These are phyloP conservation scores for Ramaria rubella DNA, from an alignment of 768 basidiomycete genomes.

Conservation along the genomic window DNA sequence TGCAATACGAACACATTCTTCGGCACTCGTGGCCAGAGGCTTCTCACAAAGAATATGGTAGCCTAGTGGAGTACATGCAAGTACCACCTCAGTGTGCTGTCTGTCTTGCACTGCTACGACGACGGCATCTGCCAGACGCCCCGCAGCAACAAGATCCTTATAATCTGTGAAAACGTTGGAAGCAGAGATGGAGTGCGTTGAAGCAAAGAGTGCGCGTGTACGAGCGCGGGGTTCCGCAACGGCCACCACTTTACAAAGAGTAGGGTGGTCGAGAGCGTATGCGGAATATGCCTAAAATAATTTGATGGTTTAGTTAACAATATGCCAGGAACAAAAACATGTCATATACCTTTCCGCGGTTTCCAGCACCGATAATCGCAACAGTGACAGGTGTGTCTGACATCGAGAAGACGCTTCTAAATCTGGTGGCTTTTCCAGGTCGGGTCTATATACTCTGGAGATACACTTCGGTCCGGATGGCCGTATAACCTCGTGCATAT, in stretches of 20 bases:
- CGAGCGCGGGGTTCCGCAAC: slow-evolving; percentile 77
- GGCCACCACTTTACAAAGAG: slow-evolving; percentile 68
- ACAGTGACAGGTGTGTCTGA: slow-evolving; percentile 48
- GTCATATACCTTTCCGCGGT: slow-evolving; percentile 59
- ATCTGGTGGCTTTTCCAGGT: neutral
- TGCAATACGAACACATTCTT: slow-evolving; percentile 73
- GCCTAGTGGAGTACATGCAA: slow-evolving; percentile 71
- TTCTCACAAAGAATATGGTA: slow-evolving; percentile 92
- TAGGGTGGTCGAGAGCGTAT: slow-evolving; percentile 56
- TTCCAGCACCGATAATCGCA: slow-evolving; percentile 77
- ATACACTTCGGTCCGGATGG: no score
- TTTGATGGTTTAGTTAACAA: neutral
- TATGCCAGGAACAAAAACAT: neutral
- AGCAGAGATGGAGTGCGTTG: slow-evolving; percentile 51
- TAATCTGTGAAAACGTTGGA: slow-evolving; percentile 66
- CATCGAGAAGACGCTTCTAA: neutral
- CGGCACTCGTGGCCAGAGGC: slow-evolving; percentile 74
- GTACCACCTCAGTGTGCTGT: slow-evolving; percentile 67
- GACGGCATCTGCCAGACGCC: slow-evolving; percentile 77
- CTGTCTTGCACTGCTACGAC: slow-evolving; percentile 75
- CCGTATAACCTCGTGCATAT: no score
- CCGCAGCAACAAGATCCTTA: slow-evolving; percentile 63
- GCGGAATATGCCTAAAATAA: slow-evolving; percentile 48
- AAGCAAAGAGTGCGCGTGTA: slow-evolving; percentile 53
- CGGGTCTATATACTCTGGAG: neutral